Evolutionary conservation across 345 rosid genomes (phyloP), one percentile per base, ranked within the genome.

Genomic region (Eucalyptus grandis): DNA sequence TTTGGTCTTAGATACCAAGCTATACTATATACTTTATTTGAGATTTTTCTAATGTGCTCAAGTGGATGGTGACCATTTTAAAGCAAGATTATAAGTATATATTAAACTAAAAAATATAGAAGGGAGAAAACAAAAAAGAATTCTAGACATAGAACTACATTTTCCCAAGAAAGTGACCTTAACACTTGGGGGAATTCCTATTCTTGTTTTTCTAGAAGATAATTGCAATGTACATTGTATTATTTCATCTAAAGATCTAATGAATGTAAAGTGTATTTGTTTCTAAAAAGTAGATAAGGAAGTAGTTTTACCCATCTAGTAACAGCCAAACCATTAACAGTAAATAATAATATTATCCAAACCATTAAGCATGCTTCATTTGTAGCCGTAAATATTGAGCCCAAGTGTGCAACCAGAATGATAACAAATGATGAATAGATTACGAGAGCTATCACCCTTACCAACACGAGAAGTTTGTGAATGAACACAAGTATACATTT

Each of bases 261-360:
- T 58, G n/a, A 58, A 58, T 11, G 4, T 58, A 13, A 26, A 58
- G 7, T 58, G 30, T 14, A 11, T 11, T 58, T 58, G 2, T 58
- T 58, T 26, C 2, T 58, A 58, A 27, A 58, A 58, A 26, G 14
- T 58, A 34, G 8, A 14, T 1, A 80, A n/a, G 6, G 19, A 22
- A 80, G 85, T 19, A 15, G 27, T 34, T 80, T 82, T 19, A 96
- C 99, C 96, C 95, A 96, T 87, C 95, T 98, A 22, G 99, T 98
- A 86, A 98, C 96, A 9, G 96, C 98, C 89, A 97, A 92, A 58
- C 98, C 99, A 93, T 97, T 99, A 6, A 96, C 95, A 15, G 96
- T 99, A 86, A 97, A 98, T 50, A 98, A 97, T 43, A 98, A 95
- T 27, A 98, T 97, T 89, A 96, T 86, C 99, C 98, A 98, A 87